phyloP scores from a whole-genome alignment of 441 rosid species.

The Aleurites moluccanus region DNA sequence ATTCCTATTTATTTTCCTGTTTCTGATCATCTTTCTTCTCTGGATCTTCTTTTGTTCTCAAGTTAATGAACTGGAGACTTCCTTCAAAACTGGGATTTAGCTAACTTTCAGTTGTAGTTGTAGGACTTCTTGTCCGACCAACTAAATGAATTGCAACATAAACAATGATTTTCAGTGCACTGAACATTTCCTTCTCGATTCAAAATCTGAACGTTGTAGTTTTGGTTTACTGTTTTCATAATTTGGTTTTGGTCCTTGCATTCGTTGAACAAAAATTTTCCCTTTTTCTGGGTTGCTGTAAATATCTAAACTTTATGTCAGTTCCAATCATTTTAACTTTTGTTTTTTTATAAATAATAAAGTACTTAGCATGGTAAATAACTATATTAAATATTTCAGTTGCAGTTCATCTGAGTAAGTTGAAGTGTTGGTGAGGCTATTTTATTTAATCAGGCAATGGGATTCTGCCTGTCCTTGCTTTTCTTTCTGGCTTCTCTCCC shows the following conservation, averaged over 20 bases:
- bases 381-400: not conserved
- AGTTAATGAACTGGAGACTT: not conserved
- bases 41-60: conserved; percentile 1
- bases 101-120: not conserved
- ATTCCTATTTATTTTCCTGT: not conserved
- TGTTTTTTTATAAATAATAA: not conserved
- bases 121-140: not conserved
- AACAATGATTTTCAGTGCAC: not conserved
- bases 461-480: conserved; percentile 35
- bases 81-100: not conserved
- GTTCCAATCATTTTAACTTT: not conserved
- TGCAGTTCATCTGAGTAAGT: conserved; percentile 38
- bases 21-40: not conserved
- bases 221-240: not conserved
- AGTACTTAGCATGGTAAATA: not conserved
- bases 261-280: not conserved
- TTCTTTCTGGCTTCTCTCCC: conserved; percentile 45
- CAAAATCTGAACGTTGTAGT: not conserved
- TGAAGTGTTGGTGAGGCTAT: conserved; percentile 19
- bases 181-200: not conserved
- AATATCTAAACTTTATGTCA: not conserved
- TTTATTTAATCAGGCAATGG: conserved; percentile 38
- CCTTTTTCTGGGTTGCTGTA: not conserved
- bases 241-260: not conserved
- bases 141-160: not conserved